Conservation (phyloP, 305 asterid genomes). For the Fraxinus dipetala region DNA sequence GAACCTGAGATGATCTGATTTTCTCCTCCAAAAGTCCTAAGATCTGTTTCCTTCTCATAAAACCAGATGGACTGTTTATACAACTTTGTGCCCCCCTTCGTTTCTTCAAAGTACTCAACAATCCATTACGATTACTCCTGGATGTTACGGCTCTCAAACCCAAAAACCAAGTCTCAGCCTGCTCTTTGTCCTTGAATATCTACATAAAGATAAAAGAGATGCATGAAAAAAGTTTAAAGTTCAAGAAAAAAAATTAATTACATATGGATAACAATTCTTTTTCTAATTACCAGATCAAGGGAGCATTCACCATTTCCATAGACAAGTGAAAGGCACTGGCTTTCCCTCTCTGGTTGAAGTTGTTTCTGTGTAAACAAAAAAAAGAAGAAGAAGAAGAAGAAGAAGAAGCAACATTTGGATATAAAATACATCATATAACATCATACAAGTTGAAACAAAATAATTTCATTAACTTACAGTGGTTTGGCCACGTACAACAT, state of each 20-base stretch:
- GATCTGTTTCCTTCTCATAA: slow-evolving; percentile 44
- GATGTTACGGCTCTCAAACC: slow-evolving; percentile 39
- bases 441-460: background rate
- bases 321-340: slow-evolving; percentile 39
- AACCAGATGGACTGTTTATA: slow-evolving; percentile 47
- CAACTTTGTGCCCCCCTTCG: slow-evolving; percentile 48
- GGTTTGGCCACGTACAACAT: slow-evolving; percentile 36
- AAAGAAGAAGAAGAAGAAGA: background rate
- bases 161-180: slow-evolving; percentile 43
- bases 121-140: slow-evolving; percentile 28
- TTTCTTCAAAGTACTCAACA: slow-evolving; percentile 25
- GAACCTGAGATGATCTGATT: slow-evolving; percentile 33
- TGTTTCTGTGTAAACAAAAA: slow-evolving; percentile 33
- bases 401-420: background rate
- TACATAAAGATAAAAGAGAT: slow-evolving; percentile 16
- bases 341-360: slow-evolving; percentile 37
- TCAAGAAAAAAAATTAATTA: background rate
- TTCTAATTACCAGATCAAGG: slow-evolving; percentile 38
- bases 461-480: slow-evolving; percentile 26
- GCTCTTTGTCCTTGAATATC: slow-evolving; percentile 48
- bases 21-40: slow-evolving; percentile 34
- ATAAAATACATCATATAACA: background rate
- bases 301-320: slow-evolving; percentile 36
- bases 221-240: background rate
- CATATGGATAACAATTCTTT: background rate